Percentiles rank a stretch among this genome's conserved stretches.
phyloP scores from a whole-genome alignment of 2,329 filamentous ascomycete species.

The Didymellaceae sp. region DNA sequence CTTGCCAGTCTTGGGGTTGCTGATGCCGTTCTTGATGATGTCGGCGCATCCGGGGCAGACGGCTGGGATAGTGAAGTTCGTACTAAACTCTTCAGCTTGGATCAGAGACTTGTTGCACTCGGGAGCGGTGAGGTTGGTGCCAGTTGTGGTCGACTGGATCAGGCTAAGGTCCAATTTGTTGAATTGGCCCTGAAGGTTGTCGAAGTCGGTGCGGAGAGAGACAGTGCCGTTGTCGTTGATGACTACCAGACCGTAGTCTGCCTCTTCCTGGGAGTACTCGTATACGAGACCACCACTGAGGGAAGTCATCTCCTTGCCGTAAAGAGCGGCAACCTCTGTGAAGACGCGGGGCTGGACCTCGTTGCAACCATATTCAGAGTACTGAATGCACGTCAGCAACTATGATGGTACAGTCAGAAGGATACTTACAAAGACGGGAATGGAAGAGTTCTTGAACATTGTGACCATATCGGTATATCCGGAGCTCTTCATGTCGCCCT shows the following conservation, averaged over 20 bases:
- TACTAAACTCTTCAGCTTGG: constrained; percentile 68
- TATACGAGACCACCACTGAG: constrained; percentile 82
- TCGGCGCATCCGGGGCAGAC: constrained; percentile 69
- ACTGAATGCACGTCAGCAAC: constrained; percentile 44
- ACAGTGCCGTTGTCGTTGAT: constrained; percentile 53
- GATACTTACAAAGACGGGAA: constrained; percentile 69
- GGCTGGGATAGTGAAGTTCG: constrained; percentile 80
- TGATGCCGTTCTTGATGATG: constrained; percentile 79
- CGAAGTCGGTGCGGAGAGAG: constrained; percentile 56
- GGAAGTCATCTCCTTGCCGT: constrained; percentile 72
- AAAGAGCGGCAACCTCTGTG: constrained; percentile 76
- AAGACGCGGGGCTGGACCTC: constrained; percentile 68
- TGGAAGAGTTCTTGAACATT: constrained; percentile 69
- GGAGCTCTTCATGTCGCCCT: constrained; percentile 66
- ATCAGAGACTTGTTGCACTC: constrained; percentile 73
- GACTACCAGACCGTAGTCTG: constrained; percentile 60
- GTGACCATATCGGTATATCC: constrained; percentile 67
- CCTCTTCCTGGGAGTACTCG: constrained; percentile 76
- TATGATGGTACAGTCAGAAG: neutral
- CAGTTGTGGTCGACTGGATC: constrained; percentile 68
- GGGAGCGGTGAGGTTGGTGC: constrained; percentile 63
- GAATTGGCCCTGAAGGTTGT: constrained; percentile 78
- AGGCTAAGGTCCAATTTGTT: constrained; percentile 73
- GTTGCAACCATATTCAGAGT: constrained; percentile 85
- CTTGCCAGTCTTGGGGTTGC: constrained; percentile 61